Percentiles rank a stretch among this genome's conserved stretches.
Conservation (phyloP, 352 stramenopile species). For the Globisporangium megalacanthum region DNA sequence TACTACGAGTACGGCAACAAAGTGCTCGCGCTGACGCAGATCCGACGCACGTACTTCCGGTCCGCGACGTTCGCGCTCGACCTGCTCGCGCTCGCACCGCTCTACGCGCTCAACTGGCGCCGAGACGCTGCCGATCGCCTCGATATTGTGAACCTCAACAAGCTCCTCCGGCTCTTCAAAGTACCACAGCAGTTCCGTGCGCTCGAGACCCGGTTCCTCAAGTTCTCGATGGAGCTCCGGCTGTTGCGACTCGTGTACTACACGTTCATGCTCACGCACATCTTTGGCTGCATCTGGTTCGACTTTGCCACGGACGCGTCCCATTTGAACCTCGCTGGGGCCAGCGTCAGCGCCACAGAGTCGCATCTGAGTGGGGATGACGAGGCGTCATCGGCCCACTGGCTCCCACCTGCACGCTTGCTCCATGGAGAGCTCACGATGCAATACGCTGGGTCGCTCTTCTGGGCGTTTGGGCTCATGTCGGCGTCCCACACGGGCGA, state of each 20-base stretch:
- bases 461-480: conserved; percentile 43
- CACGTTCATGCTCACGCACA: conserved; percentile 40
- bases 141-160: conserved; percentile 49
- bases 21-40: conserved; percentile 28
- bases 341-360: background rate
- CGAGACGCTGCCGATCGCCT: conserved; percentile 10
- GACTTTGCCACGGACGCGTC: conserved; percentile 43
- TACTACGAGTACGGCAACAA: conserved; percentile 55
- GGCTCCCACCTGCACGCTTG: conserved; percentile 22
- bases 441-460: conserved; percentile 31
- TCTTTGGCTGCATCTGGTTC: conserved; percentile 50
- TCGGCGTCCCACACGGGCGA: conserved; percentile 34
- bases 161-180: conserved; percentile 40
- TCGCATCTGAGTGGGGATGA: conserved; percentile 4
- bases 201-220: conserved; percentile 40
- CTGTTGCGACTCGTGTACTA: conserved; percentile 55
- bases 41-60: conserved; percentile 29
- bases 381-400: conserved; percentile 37
- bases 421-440: conserved; percentile 14
- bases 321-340: conserved; percentile 15
- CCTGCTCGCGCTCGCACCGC: conserved; percentile 25
- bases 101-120: conserved; percentile 38
- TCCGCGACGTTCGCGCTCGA: conserved; percentile 39
- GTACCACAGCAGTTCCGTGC: conserved; percentile 32
- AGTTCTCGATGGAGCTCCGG: conserved; percentile 32